phyloP scores from a whole-genome alignment of 192 early-diverging fungal genomes.

The Geosiphon pyriformis region DNA sequence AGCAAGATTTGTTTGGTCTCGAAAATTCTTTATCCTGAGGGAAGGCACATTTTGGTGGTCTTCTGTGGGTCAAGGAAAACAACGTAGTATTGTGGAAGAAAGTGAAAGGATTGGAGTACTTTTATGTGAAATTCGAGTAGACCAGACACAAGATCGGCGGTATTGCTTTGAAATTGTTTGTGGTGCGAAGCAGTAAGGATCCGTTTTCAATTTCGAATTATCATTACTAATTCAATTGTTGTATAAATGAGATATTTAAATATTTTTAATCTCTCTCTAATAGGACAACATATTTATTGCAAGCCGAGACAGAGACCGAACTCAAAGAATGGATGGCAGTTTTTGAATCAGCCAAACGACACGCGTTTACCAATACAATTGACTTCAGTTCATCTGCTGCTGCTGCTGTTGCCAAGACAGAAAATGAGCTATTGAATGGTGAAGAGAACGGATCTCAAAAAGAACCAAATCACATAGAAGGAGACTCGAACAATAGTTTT shows the following conservation, averaged over 20 bases:
- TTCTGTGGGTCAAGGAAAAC: constrained; percentile 39
- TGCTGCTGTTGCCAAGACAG: constrained; percentile 23
- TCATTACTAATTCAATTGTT: too few relatives aligned
- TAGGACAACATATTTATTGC: constrained; percentile 41
- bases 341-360: constrained; percentile 56
- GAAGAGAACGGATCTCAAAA: neutral
- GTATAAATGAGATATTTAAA: too few relatives aligned
- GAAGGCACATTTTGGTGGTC: constrained; percentile 51
- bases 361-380: constrained; percentile 27
- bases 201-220: too few relatives aligned
- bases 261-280: too few relatives aligned
- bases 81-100: constrained; percentile 43
- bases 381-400: constrained; percentile 30
- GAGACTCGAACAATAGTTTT: constrained; percentile 12
- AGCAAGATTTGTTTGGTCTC: constrained; percentile 48
- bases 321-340: constrained; percentile 59
- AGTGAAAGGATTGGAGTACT: constrained; percentile 53
- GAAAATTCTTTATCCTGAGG: constrained; percentile 58
- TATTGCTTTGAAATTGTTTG: constrained; percentile 69
- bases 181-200: constrained; percentile 49
- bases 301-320: constrained; percentile 69
- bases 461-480: constrained; percentile 7
- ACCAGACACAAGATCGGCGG: constrained; percentile 54
- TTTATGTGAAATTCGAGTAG: constrained; percentile 48
- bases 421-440: constrained; percentile 23